Base-by-base conservation (phyloP, 179 eudicot genomes). In the Silene vulgaris region DNA sequence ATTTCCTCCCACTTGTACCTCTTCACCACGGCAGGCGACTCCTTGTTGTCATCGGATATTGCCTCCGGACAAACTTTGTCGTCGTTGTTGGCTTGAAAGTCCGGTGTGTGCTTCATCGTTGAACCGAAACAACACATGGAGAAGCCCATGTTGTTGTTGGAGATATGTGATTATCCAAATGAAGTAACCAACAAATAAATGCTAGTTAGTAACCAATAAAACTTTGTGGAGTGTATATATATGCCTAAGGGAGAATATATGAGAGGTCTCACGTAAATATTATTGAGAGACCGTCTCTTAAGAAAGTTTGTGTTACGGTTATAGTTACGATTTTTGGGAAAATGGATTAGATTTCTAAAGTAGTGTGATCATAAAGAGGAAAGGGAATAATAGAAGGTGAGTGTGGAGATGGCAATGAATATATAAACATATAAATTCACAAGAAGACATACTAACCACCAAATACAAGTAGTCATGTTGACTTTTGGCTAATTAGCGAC, bases 1-100 rank as follows among this genome's bases (percentile, higher is more conserved):
- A 83, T 83, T 70, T 85, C 86, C 9, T 67, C 76, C 88, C 88
- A 85, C 6, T 74, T 79, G 65, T 71, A 83, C 74, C 81, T 83
- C 83, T 77, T 85, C 81, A 83, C 76, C 62, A 21, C 66, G 54
- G 21, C 77, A 50, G 3, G 64, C 35, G 23, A 4, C 40, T 21
- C 70, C 70, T 56, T 71, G 9, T 11, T 60, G 11, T 81, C 64
- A 3, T 9, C 43, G 19, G 76, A 65, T 63, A 4, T 69, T 0
- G 48, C 26, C 65, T 78, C 84, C 8, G 78, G 73, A 29, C 57
- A 48, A 20, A 77, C 75, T 26, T 72, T 65, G 71, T 74, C 85
- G 17, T 62, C 73, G 57, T 8, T 69, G 14, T 72, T 48, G 45
- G 45, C 35, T 12, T 35, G 65, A 5, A 5, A 23, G 19, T 63